Conservation (phyloP, 768 basidiomycete species). For the Amanita rubescens region DNA sequence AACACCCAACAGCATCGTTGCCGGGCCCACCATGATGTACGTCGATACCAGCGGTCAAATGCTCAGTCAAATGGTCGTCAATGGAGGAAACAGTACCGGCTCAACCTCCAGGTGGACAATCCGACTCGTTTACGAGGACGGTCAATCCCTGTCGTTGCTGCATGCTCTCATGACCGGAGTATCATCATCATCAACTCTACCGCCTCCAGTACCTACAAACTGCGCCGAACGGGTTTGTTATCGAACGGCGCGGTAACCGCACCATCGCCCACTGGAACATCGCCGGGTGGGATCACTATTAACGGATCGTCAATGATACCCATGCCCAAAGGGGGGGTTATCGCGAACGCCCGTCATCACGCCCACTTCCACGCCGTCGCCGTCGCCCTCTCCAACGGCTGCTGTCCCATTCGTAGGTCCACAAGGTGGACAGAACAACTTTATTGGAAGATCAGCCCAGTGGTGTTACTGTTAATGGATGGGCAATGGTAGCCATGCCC, state of each 20-base stretch:
- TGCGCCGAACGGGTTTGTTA: too few species aligned
- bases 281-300: too few species aligned
- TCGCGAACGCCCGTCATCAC: neutral
- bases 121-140: slow-evolving; percentile 19
- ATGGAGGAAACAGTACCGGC: slow-evolving; percentile 13
- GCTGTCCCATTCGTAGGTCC: slow-evolving; percentile 12
- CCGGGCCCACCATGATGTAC: slow-evolving; percentile 66
- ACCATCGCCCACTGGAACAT: slow-evolving; percentile 13
- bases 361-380: slow-evolving; percentile 13
- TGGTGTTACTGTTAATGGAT: slow-evolving; percentile 42
- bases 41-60: slow-evolving; percentile 52
- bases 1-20: slow-evolving; percentile 46
- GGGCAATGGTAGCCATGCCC: slow-evolving; percentile 20
- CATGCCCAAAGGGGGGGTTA: too few species aligned
- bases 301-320: too few species aligned
- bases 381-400: slow-evolving; percentile 14
- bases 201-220: too few species aligned
- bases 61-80: slow-evolving; percentile 37
- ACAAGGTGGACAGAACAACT: slow-evolving; percentile 30
- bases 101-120: slow-evolving; percentile 11
- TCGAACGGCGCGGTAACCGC: slow-evolving; percentile 17
- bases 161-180: too few species aligned
- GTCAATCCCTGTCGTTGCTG: slow-evolving; percentile 30
- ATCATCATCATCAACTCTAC: too few species aligned
- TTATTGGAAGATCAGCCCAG: slow-evolving; percentile 33